These are phyloP conservation scores for Debaryomyces tyrocola DNA, from an alignment of 805 yeast genomes.

Conservation along the genomic window DNA sequence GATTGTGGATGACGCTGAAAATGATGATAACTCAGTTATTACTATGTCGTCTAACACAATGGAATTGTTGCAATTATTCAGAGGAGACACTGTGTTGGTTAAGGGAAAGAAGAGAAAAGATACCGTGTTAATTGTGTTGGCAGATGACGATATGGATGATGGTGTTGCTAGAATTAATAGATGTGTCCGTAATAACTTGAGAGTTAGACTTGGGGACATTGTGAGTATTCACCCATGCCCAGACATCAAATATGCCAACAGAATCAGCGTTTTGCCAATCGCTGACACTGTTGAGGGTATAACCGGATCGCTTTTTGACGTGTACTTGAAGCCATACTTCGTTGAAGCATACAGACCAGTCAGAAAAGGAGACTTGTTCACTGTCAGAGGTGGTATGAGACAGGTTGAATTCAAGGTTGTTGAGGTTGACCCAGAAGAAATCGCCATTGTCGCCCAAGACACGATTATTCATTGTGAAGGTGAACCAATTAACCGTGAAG, in stretches of 20 bases:
- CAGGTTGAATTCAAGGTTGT: slow-evolving; percentile 98
- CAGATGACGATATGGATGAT: slow-evolving; percentile 95
- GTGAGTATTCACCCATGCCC: slow-evolving; percentile 94
- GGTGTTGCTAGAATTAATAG: slow-evolving; percentile 94
- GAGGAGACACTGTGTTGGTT: slow-evolving; percentile 96
- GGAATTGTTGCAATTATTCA: slow-evolving; percentile 91
- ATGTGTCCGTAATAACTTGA: slow-evolving; percentile 91
- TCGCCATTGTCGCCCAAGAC: slow-evolving; percentile 97
- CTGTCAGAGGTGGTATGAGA: slow-evolving; percentile 98
- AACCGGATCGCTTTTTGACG: slow-evolving; percentile 95
- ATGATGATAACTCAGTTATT: slow-evolving; percentile 95
- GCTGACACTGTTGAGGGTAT: slow-evolving; percentile 98
- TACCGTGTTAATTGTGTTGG: slow-evolving; percentile 91
- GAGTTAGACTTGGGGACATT: slow-evolving; percentile 92
- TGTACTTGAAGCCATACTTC: slow-evolving; percentile 94
- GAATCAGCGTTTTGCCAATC: slow-evolving; percentile 93
- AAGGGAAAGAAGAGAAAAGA: slow-evolving; percentile 98
- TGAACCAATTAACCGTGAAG: slow-evolving; percentile 97
- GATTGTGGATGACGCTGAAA: slow-evolving; percentile 94
- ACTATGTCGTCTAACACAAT: slow-evolving; percentile 93
- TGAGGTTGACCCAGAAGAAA: slow-evolving; percentile 96
- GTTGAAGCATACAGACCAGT: slow-evolving; percentile 99
- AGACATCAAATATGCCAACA: slow-evolving; percentile 93
- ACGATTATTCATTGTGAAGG: slow-evolving; percentile 98
- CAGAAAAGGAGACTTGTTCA: slow-evolving; percentile 93